Evolutionary conservation across 1,284 basidiomycete species (phyloP), one percentile per base, ranked within the genome.

Genomic region (Gomphus bonarii): DNA sequence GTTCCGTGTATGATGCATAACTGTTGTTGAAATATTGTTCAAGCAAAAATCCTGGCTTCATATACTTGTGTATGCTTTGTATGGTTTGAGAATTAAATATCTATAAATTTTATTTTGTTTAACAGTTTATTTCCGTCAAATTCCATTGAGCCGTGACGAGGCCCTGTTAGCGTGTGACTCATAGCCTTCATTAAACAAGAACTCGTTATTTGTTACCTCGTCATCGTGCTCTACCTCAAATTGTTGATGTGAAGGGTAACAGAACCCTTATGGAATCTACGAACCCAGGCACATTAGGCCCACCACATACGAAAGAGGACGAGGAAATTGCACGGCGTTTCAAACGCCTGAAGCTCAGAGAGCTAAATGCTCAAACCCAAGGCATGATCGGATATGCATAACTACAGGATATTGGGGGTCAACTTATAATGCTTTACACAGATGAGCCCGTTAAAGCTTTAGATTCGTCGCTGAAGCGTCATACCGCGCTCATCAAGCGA

Each of bases 391-490:
- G 51, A 58, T 55, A 36, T 30, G 42, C 22, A 11, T 20, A 38
- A 42, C 22, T 40, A 28, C 5, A 25, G 43, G 42, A 55, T 40
- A 33, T 35, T 22, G 43, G 20, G 20, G 22, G n/a, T 22, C 5
- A 20, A 9, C 35, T 57, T 11, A 57, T 20, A 10, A 16, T 57
- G 16, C 18, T 16, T 49, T 25, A 7, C 22, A 51, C 18, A 51
- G 33, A 20, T 55, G 59, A 54, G n/a, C 48, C 36, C 25, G 73
- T 76, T 16, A 88, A 80, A 66, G 63, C 72, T 14, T 76, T 94
- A 36, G 94, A 97, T 69, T 92, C 94, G 2, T 97, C 94, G 38
- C 72, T 98, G 59, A 97, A 93, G 72, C 85, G 91, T 22, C 93
- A 98, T 69, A 97, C 92, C 0, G 90, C 91, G 1, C 79, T 95